phyloP scores from a whole-genome alignment of 1,284 basidiomycete species.

The Ganoderma lucidum region DNA sequence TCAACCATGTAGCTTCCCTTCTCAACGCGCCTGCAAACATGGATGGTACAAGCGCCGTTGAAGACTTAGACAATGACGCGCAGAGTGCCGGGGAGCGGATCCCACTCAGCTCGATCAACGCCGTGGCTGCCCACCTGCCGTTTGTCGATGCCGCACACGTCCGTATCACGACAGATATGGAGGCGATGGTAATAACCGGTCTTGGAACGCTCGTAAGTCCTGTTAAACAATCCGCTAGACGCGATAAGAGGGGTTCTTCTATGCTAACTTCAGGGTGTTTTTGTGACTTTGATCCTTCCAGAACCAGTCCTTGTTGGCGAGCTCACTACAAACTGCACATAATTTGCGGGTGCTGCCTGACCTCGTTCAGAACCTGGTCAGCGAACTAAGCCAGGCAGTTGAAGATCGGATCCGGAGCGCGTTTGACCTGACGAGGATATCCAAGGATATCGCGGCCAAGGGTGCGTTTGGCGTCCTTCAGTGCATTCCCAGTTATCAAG shows the following conservation, averaged over 20 bases:
- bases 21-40: constrained; percentile 27
- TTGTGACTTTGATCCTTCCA: constrained; percentile 40
- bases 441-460: constrained; percentile 81
- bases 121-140: constrained; percentile 73
- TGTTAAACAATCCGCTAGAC: neutral
- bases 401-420: constrained; percentile 82
- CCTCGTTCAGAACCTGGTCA: constrained; percentile 82
- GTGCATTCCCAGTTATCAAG: neutral
- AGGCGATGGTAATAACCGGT: constrained; percentile 84
- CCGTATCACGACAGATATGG: constrained; percentile 85
- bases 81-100: constrained; percentile 17
- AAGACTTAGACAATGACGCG: constrained; percentile 6
- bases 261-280: neutral
- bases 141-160: constrained; percentile 76
- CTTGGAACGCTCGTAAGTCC: constrained; percentile 73
- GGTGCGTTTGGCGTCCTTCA: constrained; percentile 52
- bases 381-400: constrained; percentile 86
- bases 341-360: constrained; percentile 88
- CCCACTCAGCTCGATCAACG: constrained; percentile 73
- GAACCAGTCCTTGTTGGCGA: constrained; percentile 91
- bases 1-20: constrained; percentile 26
- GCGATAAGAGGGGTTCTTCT: neutral
- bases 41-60: neutral
- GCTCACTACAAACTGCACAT: constrained; percentile 93
- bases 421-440: constrained; percentile 88